These are phyloP conservation scores for Aschersonia sp. DNA, from an alignment of 2,329 filamentous ascomycete species.

Conservation along the genomic window DNA sequence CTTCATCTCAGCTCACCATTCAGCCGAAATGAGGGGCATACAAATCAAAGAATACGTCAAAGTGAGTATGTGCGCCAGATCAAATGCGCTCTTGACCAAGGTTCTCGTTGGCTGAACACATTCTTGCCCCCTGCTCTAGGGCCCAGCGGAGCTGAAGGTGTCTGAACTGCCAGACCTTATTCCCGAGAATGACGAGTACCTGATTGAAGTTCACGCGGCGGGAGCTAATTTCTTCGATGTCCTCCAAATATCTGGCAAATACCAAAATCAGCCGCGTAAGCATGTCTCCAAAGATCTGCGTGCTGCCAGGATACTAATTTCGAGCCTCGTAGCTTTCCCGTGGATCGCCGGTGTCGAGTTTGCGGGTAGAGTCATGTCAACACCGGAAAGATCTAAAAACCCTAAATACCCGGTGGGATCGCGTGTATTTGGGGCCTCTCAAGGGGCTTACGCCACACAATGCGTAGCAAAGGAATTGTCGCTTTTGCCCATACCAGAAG, in stretches of 20 bases:
- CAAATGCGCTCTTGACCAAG: not conserved
- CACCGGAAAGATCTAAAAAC: constrained; percentile 35
- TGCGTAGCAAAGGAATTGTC: constrained; percentile 50
- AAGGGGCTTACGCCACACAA: constrained; percentile 75
- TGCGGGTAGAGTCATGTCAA: constrained; percentile 58
- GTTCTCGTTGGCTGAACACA: too few relatives aligned
- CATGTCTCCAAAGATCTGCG: not conserved
- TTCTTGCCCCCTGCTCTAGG: constrained; percentile 27
- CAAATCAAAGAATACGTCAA: constrained; percentile 4
- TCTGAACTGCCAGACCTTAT: constrained; percentile 59
- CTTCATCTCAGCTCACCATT: not conserved
- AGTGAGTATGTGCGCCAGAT: not conserved
- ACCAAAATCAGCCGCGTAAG: constrained; percentile 71
- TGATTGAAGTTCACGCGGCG: constrained; percentile 73
- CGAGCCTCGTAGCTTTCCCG: constrained; percentile 43
- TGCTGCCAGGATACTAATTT: not conserved
- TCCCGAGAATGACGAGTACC: constrained; percentile 60
- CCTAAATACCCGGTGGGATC: constrained; percentile 63
- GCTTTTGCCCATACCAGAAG: constrained; percentile 59
- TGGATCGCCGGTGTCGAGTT: constrained; percentile 86
- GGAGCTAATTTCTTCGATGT: constrained; percentile 97
- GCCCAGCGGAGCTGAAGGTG: constrained; percentile 65
- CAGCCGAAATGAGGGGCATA: constrained; percentile 4
- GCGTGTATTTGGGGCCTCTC: constrained; percentile 71
- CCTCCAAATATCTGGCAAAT: constrained; percentile 88